Conservation (phyloP, 2,329 filamentous ascomycete genomes). For the Immersiporthe knoxdaviesiana region DNA sequence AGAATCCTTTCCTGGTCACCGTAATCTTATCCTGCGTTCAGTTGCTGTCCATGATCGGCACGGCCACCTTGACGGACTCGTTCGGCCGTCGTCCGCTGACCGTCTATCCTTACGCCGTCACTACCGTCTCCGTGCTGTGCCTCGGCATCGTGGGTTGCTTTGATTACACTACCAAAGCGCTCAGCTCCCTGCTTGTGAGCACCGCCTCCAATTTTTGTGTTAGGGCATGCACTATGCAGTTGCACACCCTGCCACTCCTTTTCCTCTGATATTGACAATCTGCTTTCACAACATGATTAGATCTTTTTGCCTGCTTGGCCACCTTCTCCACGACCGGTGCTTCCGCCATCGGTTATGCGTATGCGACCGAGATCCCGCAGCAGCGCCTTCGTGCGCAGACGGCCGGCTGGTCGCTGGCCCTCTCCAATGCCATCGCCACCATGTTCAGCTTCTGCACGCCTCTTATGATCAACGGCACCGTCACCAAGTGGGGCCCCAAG, state of each 20-base stretch:
- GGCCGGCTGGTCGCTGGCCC: conserved; percentile 42
- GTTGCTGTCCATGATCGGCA: conserved; percentile 46
- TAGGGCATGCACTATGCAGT: background rate
- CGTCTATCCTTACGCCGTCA: conserved; percentile 44
- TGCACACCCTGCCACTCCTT: background rate
- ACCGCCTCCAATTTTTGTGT: background rate
- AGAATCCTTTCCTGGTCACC: conserved; percentile 33
- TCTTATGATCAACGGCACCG: conserved; percentile 46
- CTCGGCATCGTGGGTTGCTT: conserved; percentile 47
- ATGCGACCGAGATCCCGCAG: conserved; percentile 45
- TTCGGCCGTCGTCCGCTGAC: conserved; percentile 44
- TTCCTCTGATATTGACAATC: background rate
- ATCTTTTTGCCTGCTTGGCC: conserved; percentile 47
- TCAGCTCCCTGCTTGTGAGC: conserved; percentile 43
- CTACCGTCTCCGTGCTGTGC: conserved; percentile 41
- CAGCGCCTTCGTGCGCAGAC: conserved; percentile 46
- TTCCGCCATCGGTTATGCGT: conserved; percentile 48
- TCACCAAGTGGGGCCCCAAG: conserved; percentile 46
- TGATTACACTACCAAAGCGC: conserved; percentile 39
- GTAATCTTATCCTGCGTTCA: conserved; percentile 42
- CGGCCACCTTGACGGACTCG: conserved; percentile 40
- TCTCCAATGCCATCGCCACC: conserved; percentile 45
- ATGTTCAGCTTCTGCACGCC: conserved; percentile 51
- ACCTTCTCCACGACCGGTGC: conserved; percentile 47
- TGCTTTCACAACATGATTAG: conserved; percentile 31